Evolutionary conservation across 805 yeast genomes (phyloP), one percentile per base, ranked within the genome.

Genomic region (Grigorovia humatica): DNA sequence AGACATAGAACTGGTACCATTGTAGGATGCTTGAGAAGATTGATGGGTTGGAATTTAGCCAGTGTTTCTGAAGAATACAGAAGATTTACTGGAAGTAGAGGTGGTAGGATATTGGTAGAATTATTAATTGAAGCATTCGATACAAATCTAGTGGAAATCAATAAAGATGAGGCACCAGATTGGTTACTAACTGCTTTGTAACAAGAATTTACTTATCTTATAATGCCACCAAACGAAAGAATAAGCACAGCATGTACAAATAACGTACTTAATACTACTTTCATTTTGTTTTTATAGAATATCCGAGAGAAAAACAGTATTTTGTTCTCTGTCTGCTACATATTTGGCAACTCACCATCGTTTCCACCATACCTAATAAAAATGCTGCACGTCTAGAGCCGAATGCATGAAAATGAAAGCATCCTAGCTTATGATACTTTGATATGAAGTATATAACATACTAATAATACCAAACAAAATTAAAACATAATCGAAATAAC

Each of bases 31-130:
- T 71, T 91, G 47, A 73, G 99, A 56, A 76, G 96, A 54, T 71
- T 93, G 18, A 97, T 93, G 74, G 91, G 95, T n/a, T 91, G 99
- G 99, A 93, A 95, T 62, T 71, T 91, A 64, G 96, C 98, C 11
- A 70, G 85, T 65, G 93, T 91, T 1, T 80, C 89, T 52, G 99
- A 91, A 66, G 99, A 91, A 65, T 91, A 91, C 64, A 76, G 98
- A 59, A 71, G 99, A 52, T 93, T 90, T 65, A 87, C 97, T 0
- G 98, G 98, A 0, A 80, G 89, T 18, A 75, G 89, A 59, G 96
- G 96, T 15, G 96, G 96, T 9, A 74, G 99, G 54, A 88, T 90
- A 42, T 74, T 89, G 59, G 97, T 93, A 41, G 99, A 91, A 67
- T 74, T 91, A 59, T 75, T 88, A 53, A 89, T 91, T 46, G 99